Evolutionary conservation across 352 stramenopile species (phyloP).

Genomic region (Phytophthora palmivora): DNA sequence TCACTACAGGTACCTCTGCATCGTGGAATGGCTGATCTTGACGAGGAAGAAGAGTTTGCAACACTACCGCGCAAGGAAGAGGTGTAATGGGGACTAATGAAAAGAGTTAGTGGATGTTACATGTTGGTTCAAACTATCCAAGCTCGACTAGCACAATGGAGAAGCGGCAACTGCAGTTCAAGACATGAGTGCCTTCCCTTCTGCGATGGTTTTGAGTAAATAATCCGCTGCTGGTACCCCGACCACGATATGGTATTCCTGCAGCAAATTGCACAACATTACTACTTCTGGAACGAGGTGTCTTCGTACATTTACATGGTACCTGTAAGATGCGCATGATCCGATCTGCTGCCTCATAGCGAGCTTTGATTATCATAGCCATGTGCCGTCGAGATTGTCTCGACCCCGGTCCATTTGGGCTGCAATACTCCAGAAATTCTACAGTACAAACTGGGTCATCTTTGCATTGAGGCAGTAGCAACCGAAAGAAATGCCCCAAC

Average conservation of each 20-base stretch:
- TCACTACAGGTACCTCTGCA: conserved; percentile 70
- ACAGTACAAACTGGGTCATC: conserved; percentile 18
- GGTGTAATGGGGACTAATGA: conserved; percentile 9
- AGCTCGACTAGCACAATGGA: neutral
- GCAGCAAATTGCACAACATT: neutral
- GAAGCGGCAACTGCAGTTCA: neutral
- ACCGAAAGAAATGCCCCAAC: conserved; percentile 30
- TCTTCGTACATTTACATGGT: neutral
- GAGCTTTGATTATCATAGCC: conserved; percentile 54
- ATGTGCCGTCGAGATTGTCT: conserved; percentile 46
- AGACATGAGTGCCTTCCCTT: conserved; percentile 30
- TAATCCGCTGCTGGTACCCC: conserved; percentile 47
- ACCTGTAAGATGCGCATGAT: conserved; percentile 85
- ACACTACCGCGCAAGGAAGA: conserved; percentile 13
- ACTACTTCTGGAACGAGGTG: neutral
- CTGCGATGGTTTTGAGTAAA: conserved; percentile 40
- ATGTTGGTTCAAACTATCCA: neutral
- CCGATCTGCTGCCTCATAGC: conserved; percentile 71
- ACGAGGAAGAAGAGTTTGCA: conserved; percentile 15
- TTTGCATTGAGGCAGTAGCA: neutral
- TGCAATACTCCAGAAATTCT: conserved; percentile 35
- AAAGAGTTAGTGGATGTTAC: neutral
- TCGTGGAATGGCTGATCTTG: conserved; percentile 40
- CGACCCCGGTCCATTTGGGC: conserved; percentile 28
- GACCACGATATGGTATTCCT: conserved; percentile 59